A percentile compares a stretch with the other conserved stretches of the same genome.
Evolutionary conservation across 805 yeast species (phyloP).

Genomic region (Candida hispaniensis): DNA sequence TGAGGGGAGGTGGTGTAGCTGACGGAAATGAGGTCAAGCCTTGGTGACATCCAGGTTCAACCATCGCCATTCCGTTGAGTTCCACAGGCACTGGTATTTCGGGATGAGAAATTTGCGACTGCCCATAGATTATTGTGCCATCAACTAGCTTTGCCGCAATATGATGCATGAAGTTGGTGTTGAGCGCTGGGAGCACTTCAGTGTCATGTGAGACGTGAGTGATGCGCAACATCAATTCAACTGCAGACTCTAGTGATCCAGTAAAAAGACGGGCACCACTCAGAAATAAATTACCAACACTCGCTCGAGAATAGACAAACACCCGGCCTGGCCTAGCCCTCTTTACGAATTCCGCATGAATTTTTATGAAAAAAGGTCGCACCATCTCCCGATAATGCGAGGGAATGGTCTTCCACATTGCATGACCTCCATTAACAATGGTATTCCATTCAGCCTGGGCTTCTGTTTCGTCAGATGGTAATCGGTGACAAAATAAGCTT

Average conservation of each 20-base stretch:
- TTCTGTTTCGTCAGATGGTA: conserved; percentile 35
- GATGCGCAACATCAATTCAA: conserved; percentile 60
- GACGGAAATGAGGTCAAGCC: no score
- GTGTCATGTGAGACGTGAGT: conserved; percentile 44
- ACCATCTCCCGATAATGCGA: conserved; percentile 56
- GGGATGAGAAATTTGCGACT: conserved; percentile 90
- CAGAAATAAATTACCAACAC: conserved; percentile 72
- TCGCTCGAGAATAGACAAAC: conserved; percentile 67
- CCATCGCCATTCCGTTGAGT: conserved; percentile 3
- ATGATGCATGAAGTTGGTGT: conserved; percentile 76
- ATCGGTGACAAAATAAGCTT: conserved; percentile 38
- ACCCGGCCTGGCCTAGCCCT: conserved; percentile 48
- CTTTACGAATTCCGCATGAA: conserved; percentile 66
- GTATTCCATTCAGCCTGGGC: conserved; percentile 68
- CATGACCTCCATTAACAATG: conserved; percentile 71
- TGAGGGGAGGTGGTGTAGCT: no score
- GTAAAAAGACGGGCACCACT: conserved; percentile 74
- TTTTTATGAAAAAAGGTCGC: conserved; percentile 65
- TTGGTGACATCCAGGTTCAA: no score
- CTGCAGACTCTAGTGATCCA: conserved; percentile 76
- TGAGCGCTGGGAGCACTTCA: conserved; percentile 67
- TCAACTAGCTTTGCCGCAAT: conserved; percentile 64
- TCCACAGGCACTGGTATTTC: conserved; percentile 3
- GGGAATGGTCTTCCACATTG: conserved; percentile 51
- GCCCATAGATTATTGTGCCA: conserved; percentile 75